Percentiles rank a stretch among this genome's conserved stretches.
These are phyloP conservation scores for Stephania japonica DNA, from an alignment of 164 flowering plant species.

Conservation along the genomic window DNA sequence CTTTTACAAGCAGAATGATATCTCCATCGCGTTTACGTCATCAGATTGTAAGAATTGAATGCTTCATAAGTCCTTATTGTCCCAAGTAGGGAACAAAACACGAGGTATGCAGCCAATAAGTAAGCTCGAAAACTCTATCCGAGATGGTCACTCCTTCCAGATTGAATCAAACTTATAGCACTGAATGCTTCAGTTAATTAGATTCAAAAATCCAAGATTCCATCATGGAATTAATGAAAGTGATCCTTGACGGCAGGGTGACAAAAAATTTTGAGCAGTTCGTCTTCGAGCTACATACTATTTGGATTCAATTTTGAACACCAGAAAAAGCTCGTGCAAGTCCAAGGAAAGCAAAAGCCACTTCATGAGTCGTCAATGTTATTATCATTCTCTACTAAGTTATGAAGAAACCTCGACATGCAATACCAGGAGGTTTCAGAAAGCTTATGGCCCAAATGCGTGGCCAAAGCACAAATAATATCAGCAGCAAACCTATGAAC, in stretches of 20 bases:
- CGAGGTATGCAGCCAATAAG: neutral
- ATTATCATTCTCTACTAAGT: constrained; percentile 16
- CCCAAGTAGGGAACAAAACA: neutral
- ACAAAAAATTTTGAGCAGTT: neutral
- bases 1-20: neutral
- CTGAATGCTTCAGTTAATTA: neutral
- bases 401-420: constrained; percentile 61
- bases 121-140: neutral
- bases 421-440: constrained; percentile 59
- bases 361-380: constrained; percentile 11
- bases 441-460: constrained; percentile 38
- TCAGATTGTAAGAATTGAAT: neutral
- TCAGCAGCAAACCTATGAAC: constrained; percentile 47
- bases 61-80: neutral
- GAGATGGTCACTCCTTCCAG: neutral
- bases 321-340: neutral
- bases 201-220: neutral
- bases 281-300: neutral
- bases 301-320: neutral
- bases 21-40: neutral
- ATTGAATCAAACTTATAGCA: neutral
- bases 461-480: constrained; percentile 42
- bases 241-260: neutral
- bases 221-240: neutral
- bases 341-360: neutral